These are phyloP conservation scores for Leccinum insigne DNA, from an alignment of 1,284 basidiomycete species.

Conservation along the genomic window DNA sequence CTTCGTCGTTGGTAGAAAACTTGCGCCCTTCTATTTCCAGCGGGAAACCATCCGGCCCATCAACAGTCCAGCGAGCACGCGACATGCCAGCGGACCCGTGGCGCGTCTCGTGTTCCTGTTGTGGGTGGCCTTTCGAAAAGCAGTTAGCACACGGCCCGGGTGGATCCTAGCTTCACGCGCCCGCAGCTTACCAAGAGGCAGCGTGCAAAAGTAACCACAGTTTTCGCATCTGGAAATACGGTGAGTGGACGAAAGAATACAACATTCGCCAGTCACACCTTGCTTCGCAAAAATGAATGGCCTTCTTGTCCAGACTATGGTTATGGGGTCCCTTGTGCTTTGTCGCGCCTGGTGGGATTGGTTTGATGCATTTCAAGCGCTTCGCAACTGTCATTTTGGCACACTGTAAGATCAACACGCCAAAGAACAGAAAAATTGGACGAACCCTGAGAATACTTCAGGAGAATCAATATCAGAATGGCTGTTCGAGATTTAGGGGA, in stretches of 20 bases:
- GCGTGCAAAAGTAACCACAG: conserved; percentile 59
- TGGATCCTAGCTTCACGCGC: neutral
- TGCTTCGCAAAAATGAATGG: conserved; percentile 52
- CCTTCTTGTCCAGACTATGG: conserved; percentile 43
- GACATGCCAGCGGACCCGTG: conserved; percentile 41
- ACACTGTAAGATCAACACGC: neutral
- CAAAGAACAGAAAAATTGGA: neutral
- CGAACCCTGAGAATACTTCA: conserved; percentile 32
- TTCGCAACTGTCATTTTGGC: conserved; percentile 40
- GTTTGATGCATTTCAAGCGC: conserved; percentile 47
- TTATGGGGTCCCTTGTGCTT: conserved; percentile 48
- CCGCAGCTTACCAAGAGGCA: conserved; percentile 48
- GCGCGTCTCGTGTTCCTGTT: conserved; percentile 58
- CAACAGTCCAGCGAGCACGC: conserved; percentile 53
- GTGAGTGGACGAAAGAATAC: neutral
- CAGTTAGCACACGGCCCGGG: neutral
- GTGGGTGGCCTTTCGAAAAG: conserved; percentile 49
- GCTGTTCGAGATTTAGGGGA: neutral
- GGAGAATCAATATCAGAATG: neutral
- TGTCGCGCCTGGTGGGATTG: conserved; percentile 43
- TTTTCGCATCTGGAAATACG: conserved; percentile 43
- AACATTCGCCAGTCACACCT: conserved; percentile 31
- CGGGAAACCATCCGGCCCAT: conserved; percentile 42
- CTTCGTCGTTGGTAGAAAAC: too few relatives aligned
- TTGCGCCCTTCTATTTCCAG: too few relatives aligned